Evolutionary conservation across 768 basidiomycete genomes (phyloP).

Genomic region (Russula earlei): DNA sequence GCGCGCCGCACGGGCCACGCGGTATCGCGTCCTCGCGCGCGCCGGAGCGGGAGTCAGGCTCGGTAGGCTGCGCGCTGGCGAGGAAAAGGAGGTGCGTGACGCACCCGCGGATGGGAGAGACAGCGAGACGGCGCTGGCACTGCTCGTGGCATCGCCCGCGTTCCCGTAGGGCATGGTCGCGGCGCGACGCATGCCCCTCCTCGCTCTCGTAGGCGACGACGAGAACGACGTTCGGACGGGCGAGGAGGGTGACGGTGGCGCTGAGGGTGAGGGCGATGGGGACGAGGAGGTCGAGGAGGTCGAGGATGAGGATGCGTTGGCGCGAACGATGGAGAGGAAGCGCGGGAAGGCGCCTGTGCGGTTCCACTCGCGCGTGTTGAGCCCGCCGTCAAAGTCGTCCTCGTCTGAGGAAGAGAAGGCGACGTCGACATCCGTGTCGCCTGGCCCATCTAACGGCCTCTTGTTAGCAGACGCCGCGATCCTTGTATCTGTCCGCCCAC

Average conservation of each 20-base stretch:
- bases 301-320: slow-evolving; percentile 11
- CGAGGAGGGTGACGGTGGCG: slow-evolving; percentile 11
- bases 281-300: slow-evolving; percentile 1
- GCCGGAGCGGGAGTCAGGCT: slow-evolving; percentile 22
- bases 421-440: slow-evolving; percentile 13
- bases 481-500: neutral
- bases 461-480: neutral
- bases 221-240: neutral
- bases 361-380: slow-evolving; percentile 26
- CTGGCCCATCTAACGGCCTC: neutral
- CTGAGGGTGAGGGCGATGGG: slow-evolving; percentile 1
- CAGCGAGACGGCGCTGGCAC: neutral
- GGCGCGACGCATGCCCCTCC: neutral
- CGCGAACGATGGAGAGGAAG: slow-evolving; percentile 23
- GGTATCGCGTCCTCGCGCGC: slow-evolving; percentile 22
- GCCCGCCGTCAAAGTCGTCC: slow-evolving; percentile 17
- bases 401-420: slow-evolving; percentile 12
- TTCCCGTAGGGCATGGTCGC: slow-evolving; percentile 4
- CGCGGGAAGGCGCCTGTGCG: slow-evolving; percentile 21
- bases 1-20: slow-evolving; percentile 23
- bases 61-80: slow-evolving; percentile 14
- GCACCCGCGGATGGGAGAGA: neutral
- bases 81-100: neutral
- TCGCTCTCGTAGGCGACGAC: neutral
- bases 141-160: neutral